Percentiles rank a stretch among this genome's conserved stretches.
These are phyloP conservation scores for Colletotrichum musicola DNA, from an alignment of 2,329 filamentous ascomycete genomes.

Conservation along the genomic window DNA sequence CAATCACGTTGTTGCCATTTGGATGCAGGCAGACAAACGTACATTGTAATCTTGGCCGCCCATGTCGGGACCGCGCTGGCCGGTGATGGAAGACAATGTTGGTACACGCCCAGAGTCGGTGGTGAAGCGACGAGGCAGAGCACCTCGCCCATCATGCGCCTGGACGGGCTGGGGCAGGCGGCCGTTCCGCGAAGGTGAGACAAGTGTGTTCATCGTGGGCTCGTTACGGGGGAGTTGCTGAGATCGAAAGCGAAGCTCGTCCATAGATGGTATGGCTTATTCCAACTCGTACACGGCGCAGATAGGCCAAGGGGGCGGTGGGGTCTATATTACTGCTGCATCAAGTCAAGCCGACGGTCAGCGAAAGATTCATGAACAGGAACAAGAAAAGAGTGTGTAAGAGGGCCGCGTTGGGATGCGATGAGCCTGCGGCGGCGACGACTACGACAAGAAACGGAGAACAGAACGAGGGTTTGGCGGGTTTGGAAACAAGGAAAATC, in stretches of 20 bases:
- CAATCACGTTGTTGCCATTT: background rate
- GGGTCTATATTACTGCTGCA: conserved; percentile 51
- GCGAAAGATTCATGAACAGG: conserved; percentile 19
- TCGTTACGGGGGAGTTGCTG: conserved; percentile 85
- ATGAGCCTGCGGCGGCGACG: conserved; percentile 15
- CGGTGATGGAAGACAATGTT: conserved; percentile 75
- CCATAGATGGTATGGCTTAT: conserved; percentile 65
- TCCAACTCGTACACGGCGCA: conserved; percentile 58
- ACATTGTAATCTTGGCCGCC: conserved; percentile 61
- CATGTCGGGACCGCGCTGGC: conserved; percentile 61
- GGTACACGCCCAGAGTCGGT: conserved; percentile 89
- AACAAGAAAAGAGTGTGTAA: background rate
- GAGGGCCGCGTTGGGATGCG: background rate
- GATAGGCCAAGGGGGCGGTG: conserved; percentile 46
- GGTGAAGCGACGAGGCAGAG: conserved; percentile 91
- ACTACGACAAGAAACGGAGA: conserved; percentile 26
- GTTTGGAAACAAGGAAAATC: conserved; percentile 35
- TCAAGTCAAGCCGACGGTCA: conserved; percentile 34
- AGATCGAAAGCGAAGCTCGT: conserved; percentile 82
- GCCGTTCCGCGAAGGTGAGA: conserved; percentile 79
- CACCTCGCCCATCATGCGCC: conserved; percentile 78
- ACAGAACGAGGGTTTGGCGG: conserved; percentile 27
- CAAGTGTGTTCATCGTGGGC: conserved; percentile 78
- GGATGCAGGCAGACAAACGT: conserved; percentile 41
- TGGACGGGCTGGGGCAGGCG: conserved; percentile 68